phyloP scores from a whole-genome alignment of 176 grass and related monocot species.

The Melocanna baccifera region DNA sequence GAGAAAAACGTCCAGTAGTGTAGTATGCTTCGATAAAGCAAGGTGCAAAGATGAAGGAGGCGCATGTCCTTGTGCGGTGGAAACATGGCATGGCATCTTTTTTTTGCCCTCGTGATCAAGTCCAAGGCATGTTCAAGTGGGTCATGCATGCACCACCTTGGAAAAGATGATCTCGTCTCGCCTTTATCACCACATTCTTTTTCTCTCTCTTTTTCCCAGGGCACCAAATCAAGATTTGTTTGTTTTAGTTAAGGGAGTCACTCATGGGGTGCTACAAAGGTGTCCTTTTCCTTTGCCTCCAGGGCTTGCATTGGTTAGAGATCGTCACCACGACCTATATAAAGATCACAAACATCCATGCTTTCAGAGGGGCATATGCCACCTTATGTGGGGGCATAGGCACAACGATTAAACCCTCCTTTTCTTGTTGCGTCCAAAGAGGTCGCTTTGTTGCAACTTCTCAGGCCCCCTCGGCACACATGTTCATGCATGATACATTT shows the following conservation, averaged over 20 bases:
- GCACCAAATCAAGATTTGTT: slow-evolving; percentile 31
- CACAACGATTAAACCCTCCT: background rate
- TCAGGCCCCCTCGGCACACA: background rate
- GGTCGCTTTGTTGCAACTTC: slow-evolving; percentile 24
- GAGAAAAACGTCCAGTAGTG: background rate
- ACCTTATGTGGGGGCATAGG: slow-evolving; percentile 23
- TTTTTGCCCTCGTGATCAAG: background rate
- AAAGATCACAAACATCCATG: background rate
- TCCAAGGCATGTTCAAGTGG: slow-evolving; percentile 31
- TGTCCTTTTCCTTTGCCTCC: slow-evolving; percentile 34
- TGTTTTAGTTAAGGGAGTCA: slow-evolving; percentile 6
- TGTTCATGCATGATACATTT: slow-evolving; percentile 9
- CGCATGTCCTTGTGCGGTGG: slow-evolving; percentile 17
- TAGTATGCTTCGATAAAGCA: background rate
- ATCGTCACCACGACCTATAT: background rate
- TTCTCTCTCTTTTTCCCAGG: background rate
- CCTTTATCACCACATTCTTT: background rate
- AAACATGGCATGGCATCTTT: background rate
- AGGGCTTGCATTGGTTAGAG: slow-evolving; percentile 22
- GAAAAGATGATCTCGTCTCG: slow-evolving; percentile 19
- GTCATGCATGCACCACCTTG: slow-evolving; percentile 29
- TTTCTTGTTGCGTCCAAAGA: background rate
- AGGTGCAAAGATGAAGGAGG: slow-evolving; percentile 10
- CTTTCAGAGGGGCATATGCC: slow-evolving; percentile 22
- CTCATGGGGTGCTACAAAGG: background rate